Evolutionary conservation across 2,329 filamentous ascomycete species (phyloP), one percentile per base, ranked within the genome.

Genomic region (Exutisphaerella laricina): DNA sequence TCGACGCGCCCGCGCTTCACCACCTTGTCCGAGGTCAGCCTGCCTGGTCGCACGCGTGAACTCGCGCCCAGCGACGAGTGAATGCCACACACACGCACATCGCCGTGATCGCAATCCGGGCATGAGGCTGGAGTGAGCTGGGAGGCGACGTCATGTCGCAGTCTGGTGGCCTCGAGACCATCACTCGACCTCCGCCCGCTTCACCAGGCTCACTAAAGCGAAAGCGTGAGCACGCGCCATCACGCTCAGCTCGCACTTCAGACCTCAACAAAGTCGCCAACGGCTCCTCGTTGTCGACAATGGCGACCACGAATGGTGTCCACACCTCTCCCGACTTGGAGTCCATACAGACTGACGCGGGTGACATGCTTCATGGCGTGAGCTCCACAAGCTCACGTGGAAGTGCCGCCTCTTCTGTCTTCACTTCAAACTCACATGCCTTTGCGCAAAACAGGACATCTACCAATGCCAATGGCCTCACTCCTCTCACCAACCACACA

Each of bases 311-410:
- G 33, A 45, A 48, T 43, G 53, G 47, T 39, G 51, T 57, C 18
- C 57, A 59, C 49, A 55, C 50, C 28, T 60, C 59, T 7, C 58
- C 58, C 31, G 53, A 57, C 42, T 56, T 58, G 40, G 58, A 62
- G 43, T 53, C 52, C 21, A 48, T 50, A 39, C 57, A 56, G 34
- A 52, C 51, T 26, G 70, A 76, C 55, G 53, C 61, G 34, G 79
- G 78, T 64, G 83, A 88, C 58, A 75, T 82, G 40, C 74, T 84
- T 59, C 84, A 82, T 64, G 81, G 79, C 49, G 75, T 82, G 55
- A 82, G 79, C 58, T 88, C 85, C 38, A 78, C 81, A 43, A 86
- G 80, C 66, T 88, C 84, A 44, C 74, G 82, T 59, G 73, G 77
- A 44, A 88, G 82, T 68, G 41, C 80, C 41, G 75, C 75, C 38